Evolutionary conservation across 352 stramenopile species (phyloP).

Genomic region (Paralagenidium karlingii): DNA sequence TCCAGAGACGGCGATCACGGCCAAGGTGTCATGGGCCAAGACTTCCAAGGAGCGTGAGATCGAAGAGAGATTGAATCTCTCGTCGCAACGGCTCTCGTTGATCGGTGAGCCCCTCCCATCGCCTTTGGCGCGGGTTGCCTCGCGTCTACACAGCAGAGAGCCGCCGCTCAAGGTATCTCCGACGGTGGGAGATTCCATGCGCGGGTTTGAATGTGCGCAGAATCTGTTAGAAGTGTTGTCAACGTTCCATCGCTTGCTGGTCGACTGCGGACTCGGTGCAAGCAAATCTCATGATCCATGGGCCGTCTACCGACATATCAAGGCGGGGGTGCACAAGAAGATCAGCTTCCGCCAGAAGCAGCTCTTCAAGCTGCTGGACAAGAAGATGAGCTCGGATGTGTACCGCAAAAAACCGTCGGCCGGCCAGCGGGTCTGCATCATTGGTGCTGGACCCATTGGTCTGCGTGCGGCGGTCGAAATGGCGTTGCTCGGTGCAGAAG

Average conservation of each 20-base stretch:
- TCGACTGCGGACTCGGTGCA: constrained; percentile 35
- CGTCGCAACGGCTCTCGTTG: no score
- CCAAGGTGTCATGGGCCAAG: constrained; percentile 18
- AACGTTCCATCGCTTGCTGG: constrained; percentile 39
- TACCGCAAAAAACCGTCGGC: constrained; percentile 45
- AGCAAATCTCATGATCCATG: constrained; percentile 32
- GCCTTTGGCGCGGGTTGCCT: no score
- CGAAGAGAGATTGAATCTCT: no score
- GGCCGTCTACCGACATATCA: constrained; percentile 56
- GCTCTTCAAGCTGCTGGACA: constrained; percentile 59
- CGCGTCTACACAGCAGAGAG: constrained; percentile 1
- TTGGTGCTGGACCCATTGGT: constrained; percentile 62
- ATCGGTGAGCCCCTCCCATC: no score
- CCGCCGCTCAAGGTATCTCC: constrained; percentile 17
- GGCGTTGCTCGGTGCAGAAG: constrained; percentile 49
- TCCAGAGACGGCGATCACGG: no score
- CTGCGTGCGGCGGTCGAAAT: constrained; percentile 63
- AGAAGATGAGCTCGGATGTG: constrained; percentile 29
- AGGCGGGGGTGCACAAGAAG: constrained; percentile 33
- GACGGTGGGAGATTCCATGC: constrained; percentile 43
- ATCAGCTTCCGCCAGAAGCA: constrained; percentile 65
- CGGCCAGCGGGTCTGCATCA: constrained; percentile 58
- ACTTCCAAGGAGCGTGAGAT: constrained; percentile 20
- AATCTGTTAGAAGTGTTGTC: constrained; percentile 41
- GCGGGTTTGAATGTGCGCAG: constrained; percentile 42